These are phyloP conservation scores for Wallacemonas sp. DNA, from an alignment of 208 protist species.

Conservation along the genomic window DNA sequence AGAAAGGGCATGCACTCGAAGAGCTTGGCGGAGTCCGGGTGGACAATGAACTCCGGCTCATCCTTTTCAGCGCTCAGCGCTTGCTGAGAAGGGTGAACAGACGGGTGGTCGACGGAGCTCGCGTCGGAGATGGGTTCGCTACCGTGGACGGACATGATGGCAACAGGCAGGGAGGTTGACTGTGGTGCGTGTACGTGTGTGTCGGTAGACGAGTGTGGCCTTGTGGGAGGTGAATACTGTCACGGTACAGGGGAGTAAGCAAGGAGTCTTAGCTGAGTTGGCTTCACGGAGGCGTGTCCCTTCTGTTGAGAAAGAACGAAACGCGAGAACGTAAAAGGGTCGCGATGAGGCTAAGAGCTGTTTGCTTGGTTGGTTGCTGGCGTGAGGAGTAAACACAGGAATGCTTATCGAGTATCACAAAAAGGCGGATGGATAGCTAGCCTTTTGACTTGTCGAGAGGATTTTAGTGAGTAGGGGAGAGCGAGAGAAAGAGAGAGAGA, in stretches of 20 bases:
- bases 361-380: no score
- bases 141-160: constrained; percentile 1
- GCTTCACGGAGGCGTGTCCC: not conserved
- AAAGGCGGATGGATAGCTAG: no score
- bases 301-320: not conserved
- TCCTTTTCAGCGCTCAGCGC: constrained; percentile 9
- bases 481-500: no score
- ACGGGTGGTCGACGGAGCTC: not conserved
- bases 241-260: no score
- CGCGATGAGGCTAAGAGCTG: no score
- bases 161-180: not conserved
- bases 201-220: no score
- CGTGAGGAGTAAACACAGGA: no score
- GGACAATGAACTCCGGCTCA: constrained; percentile 16
- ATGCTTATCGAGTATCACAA: no score
- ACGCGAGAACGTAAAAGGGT: no score
- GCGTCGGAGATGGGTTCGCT: not conserved
- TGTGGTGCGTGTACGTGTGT: not conserved
- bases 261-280: not conserved
- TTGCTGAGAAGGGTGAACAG: not conserved
- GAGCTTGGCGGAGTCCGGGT: constrained; percentile 24
- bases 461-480: no score
- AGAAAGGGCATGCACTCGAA: constrained; percentile 28
- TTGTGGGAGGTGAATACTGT: no score
- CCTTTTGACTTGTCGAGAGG: no score